These are phyloP conservation scores for Aureobasidium zeae DNA, from an alignment of 2,329 filamentous ascomycete species.

Conservation along the genomic window DNA sequence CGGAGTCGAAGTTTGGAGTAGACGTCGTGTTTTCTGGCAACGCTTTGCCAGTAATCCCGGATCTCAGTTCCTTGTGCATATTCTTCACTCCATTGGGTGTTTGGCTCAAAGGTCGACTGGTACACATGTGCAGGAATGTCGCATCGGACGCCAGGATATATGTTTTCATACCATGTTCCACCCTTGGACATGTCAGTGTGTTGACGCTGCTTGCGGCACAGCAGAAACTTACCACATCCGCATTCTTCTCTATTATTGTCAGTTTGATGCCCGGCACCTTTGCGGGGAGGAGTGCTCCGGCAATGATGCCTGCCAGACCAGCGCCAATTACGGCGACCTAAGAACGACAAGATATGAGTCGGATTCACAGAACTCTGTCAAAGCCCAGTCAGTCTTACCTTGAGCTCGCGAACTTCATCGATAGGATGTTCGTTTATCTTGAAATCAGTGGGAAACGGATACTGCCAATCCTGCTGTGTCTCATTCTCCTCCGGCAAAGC, in stretches of 20 bases:
- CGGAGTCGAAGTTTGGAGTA: constrained; percentile 49
- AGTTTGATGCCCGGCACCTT: constrained; percentile 61
- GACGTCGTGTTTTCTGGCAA: constrained; percentile 56
- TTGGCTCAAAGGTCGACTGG: constrained; percentile 58
- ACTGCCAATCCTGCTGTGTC: constrained; percentile 19
- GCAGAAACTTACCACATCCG: constrained; percentile 49
- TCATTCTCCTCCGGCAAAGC: too few relatives aligned
- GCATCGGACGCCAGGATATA: constrained; percentile 57
- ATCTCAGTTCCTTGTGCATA: constrained; percentile 62
- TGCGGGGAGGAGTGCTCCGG: constrained; percentile 55
- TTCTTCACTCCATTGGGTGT: constrained; percentile 58
- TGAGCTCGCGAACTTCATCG: constrained; percentile 23
- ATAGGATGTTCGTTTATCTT: constrained; percentile 24
- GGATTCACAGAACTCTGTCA: too few relatives aligned
- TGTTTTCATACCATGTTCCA: constrained; percentile 41
- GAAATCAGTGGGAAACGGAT: constrained; percentile 25
- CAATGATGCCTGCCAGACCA: constrained; percentile 53
- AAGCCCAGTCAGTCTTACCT: constrained; percentile 15
- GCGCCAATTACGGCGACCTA: constrained; percentile 54
- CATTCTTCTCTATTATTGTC: constrained; percentile 59
- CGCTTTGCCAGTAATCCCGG: constrained; percentile 53
- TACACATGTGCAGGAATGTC: constrained; percentile 64
- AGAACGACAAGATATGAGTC: not conserved
- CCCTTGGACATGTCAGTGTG: constrained; percentile 25
- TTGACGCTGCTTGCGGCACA: too few relatives aligned